These are phyloP conservation scores for Lipomyces mesembrius DNA, from an alignment of 805 yeast species.

Conservation along the genomic window DNA sequence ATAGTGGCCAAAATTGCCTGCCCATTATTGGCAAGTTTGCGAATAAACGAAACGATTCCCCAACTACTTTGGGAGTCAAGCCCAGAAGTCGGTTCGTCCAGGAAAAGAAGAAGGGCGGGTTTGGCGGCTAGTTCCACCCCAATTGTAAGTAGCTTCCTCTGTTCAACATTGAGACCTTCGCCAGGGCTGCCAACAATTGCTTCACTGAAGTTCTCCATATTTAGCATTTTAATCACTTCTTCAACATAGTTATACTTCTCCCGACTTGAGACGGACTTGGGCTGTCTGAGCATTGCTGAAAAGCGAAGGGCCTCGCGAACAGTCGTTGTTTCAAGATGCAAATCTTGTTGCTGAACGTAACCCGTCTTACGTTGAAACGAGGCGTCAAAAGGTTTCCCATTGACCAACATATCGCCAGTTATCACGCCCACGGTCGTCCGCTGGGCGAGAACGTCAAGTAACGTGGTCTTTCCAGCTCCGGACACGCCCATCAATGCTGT, in stretches of 20 bases:
- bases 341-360: constrained; percentile 79
- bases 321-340: constrained; percentile 68
- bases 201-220: constrained; percentile 71
- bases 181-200: constrained; percentile 81
- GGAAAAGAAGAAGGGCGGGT: constrained; percentile 60
- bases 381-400: constrained; percentile 64
- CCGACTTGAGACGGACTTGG: constrained; percentile 54
- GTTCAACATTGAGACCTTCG: constrained; percentile 70
- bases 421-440: constrained; percentile 73
- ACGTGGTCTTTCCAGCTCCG: constrained; percentile 79
- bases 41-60: constrained; percentile 68
- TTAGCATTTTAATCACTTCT: constrained; percentile 64
- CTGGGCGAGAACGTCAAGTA: constrained; percentile 71
- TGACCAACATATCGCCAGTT: constrained; percentile 72
- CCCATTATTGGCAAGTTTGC: constrained; percentile 69
- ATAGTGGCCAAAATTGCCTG: constrained; percentile 76
- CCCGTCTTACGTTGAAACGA: constrained; percentile 79
- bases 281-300: constrained; percentile 74
- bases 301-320: constrained; percentile 77
- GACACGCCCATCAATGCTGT: constrained; percentile 77
- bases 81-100: constrained; percentile 78
- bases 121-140: constrained; percentile 75
- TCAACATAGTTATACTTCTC: constrained; percentile 74
- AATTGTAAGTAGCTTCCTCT: constrained; percentile 67
- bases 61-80: constrained; percentile 65